These are phyloP conservation scores for Eucalyptus marginata DNA, from an alignment of 345 rosid species.

Conservation along the genomic window DNA sequence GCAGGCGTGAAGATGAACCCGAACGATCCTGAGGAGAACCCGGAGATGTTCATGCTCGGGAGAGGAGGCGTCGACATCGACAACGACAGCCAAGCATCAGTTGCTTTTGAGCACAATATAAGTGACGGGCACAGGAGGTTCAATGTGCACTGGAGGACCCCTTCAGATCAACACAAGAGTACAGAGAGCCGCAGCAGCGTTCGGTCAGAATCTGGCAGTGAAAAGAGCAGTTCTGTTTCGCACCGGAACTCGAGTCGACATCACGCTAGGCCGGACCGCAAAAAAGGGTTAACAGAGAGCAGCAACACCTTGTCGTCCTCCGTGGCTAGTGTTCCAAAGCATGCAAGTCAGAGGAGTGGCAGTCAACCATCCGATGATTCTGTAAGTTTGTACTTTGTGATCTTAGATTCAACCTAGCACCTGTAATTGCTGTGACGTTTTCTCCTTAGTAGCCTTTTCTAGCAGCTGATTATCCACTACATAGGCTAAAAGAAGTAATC, in stretches of 20 bases:
- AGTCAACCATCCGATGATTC: background rate
- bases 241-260: background rate
- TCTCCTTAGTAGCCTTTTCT: background rate
- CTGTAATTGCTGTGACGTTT: background rate
- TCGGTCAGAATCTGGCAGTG: conserved; percentile 3
- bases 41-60: conserved; percentile 10
- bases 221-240: conserved; percentile 7
- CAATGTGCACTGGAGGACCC: background rate
- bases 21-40: conserved; percentile 49
- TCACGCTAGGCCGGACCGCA: background rate
- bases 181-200: background rate
- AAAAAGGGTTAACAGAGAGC: background rate
- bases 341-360: conserved; percentile 3
- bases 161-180: background rate
- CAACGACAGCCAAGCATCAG: background rate
- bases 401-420: background rate
- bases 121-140: background rate
- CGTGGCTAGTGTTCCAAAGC: background rate
- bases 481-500: no score
- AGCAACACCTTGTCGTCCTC: conserved; percentile 4
- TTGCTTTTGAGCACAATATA: background rate
- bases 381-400: background rate
- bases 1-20: conserved; percentile 26
- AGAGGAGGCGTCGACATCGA: background rate
- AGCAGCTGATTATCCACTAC: no score